Evolutionary conservation across 306 rosid species (phyloP).

Genomic region (peach (Prunus persica)): Prunus_persica_NCBIv2 NC_034011.1:1172501-1173000

Average conservation of each 20-base stretch:
- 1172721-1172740: constrained; percentile 75
- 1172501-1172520: constrained; percentile 25
- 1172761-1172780: constrained; percentile 55
- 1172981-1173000: not conserved
- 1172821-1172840: constrained; percentile 10
- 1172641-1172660: not conserved
- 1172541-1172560: constrained; percentile 56
- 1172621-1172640: constrained; percentile 24
- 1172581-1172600: constrained; percentile 37
- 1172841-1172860: not conserved
- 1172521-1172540: constrained; percentile 28
- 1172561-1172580: constrained; percentile 70
- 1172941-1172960: not conserved
- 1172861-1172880: not conserved
- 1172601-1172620: constrained; percentile 16
- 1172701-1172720: constrained; percentile 82
- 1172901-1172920: not conserved
- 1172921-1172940: not conserved
- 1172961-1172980: not conserved
- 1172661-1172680: constrained; percentile 22
- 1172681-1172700: constrained; percentile 60
- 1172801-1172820: constrained; percentile 47
- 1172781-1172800: constrained; percentile 53
- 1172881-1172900: not conserved
- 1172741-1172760: constrained; percentile 61